These are phyloP conservation scores for Amphichorda felina DNA, from an alignment of 2,329 filamentous ascomycete species.

Conservation along the genomic window DNA sequence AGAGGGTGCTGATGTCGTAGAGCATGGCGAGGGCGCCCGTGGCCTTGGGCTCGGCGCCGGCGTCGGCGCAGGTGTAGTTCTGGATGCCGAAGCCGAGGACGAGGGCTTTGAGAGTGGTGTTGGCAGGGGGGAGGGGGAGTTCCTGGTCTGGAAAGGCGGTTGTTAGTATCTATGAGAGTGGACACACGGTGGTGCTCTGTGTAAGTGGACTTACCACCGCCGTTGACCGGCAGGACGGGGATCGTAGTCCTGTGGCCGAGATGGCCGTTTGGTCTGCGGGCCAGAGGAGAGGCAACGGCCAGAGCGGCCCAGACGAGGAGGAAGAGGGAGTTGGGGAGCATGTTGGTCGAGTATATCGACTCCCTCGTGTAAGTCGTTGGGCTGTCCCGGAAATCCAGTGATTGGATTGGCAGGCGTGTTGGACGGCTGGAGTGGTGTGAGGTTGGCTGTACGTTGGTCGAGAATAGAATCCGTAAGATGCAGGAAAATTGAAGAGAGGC, in stretches of 20 bases:
- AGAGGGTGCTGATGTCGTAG: conserved; percentile 43
- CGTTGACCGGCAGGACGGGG: conserved; percentile 23
- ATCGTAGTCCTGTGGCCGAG: not conserved
- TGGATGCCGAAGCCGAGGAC: conserved; percentile 53
- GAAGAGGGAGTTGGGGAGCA: conserved; percentile 21
- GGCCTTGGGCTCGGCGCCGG: conserved; percentile 21
- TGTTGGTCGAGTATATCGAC: conserved; percentile 7
- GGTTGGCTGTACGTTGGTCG: no score
- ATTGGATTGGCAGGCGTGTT: no score
- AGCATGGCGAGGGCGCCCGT: conserved; percentile 47
- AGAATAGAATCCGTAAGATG: no score
- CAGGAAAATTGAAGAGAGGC: no score
- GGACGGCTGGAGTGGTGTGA: no score
- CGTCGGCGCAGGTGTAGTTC: conserved; percentile 51
- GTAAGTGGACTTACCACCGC: conserved; percentile 18
- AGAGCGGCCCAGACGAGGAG: conserved; percentile 20
- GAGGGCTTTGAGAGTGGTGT: conserved; percentile 37
- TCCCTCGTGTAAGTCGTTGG: no score
- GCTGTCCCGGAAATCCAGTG: no score
- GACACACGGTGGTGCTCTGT: not conserved
- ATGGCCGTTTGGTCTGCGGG: not conserved
- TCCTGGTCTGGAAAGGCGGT: conserved; percentile 19
- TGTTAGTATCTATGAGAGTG: not conserved
- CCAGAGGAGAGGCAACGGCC: conserved; percentile 14
- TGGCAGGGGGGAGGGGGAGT: conserved; percentile 27